These are phyloP conservation scores for Lactarius akahatsu DNA, from an alignment of 768 basidiomycete species.

Conservation along the genomic window DNA sequence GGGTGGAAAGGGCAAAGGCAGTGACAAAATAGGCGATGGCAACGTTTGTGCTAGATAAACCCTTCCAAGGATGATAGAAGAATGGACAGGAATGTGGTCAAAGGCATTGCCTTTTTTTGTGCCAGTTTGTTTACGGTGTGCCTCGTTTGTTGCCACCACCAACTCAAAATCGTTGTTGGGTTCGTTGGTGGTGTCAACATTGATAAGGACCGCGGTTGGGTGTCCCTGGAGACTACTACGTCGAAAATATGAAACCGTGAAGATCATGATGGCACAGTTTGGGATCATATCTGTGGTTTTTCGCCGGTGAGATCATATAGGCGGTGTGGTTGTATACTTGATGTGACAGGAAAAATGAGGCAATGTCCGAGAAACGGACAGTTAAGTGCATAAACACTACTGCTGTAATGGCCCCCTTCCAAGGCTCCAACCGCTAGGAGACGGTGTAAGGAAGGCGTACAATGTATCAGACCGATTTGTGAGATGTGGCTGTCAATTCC, in stretches of 20 bases:
- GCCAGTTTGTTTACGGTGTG: neutral
- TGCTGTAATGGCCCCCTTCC: neutral
- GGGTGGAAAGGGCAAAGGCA: conserved; percentile 57
- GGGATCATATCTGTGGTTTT: conserved; percentile 6
- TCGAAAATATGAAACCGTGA: neutral
- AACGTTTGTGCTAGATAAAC: neutral
- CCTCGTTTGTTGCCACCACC: neutral
- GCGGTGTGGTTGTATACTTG: neutral
- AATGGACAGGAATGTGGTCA: neutral
- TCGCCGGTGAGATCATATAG: conserved; percentile 6
- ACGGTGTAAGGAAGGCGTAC: neutral
- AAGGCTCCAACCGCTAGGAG: neutral
- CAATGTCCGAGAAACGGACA: neutral
- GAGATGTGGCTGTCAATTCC: conserved; percentile 1
- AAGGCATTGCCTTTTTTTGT: conserved; percentile 3
- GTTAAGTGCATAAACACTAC: neutral
- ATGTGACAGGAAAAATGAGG: neutral
- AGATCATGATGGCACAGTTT: conserved; percentile 13
- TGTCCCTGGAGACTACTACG: conserved; percentile 6
- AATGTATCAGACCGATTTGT: neutral
- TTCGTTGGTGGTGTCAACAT: neutral
- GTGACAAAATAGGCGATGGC: conserved; percentile 15
- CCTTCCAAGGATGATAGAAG: neutral
- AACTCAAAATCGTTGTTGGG: conserved; percentile 4
- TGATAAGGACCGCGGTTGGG: neutral